A percentile compares a stretch with the other conserved stretches of the same genome.
These are phyloP conservation scores for Arbutus unedo DNA, from an alignment of 148 eudicot species.

Conservation along the genomic window DNA sequence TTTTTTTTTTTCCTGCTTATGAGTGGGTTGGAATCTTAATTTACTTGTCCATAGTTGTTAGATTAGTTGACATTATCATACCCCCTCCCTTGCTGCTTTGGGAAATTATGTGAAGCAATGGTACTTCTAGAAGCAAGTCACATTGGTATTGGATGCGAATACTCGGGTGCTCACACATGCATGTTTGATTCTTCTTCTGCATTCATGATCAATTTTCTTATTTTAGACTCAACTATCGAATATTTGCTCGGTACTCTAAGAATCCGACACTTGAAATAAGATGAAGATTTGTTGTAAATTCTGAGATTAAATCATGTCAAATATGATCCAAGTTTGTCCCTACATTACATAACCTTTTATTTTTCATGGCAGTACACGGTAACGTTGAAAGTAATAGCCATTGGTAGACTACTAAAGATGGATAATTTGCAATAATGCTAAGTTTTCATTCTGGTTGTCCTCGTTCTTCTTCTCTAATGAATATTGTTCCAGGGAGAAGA, in stretches of 20 bases:
- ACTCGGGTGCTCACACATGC: neutral
- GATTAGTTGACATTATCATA: neutral
- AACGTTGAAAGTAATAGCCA: neutral
- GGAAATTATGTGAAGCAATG: neutral
- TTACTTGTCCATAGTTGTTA: neutral
- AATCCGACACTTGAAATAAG: neutral
- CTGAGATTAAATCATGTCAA: neutral
- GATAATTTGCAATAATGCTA: neutral
- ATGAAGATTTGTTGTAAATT: neutral
- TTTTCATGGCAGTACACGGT: too few relatives aligned
- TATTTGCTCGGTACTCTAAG: neutral
- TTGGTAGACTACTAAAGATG: neutral
- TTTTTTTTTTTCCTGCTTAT: neutral
- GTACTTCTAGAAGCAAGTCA: neutral
- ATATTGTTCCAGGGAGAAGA: conserved; percentile 55
- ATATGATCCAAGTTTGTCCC: neutral
- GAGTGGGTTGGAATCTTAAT: conserved; percentile 7
- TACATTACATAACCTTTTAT: neutral
- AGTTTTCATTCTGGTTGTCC: neutral
- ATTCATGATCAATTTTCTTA: neutral
- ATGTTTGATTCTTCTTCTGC: neutral
- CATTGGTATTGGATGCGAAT: neutral
- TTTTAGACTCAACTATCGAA: neutral
- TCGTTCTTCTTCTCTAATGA: neutral
- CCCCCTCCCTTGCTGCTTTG: neutral